Conservation (phyloP, 148 eudicot species). For the Rhododendron ovatum region DNA sequence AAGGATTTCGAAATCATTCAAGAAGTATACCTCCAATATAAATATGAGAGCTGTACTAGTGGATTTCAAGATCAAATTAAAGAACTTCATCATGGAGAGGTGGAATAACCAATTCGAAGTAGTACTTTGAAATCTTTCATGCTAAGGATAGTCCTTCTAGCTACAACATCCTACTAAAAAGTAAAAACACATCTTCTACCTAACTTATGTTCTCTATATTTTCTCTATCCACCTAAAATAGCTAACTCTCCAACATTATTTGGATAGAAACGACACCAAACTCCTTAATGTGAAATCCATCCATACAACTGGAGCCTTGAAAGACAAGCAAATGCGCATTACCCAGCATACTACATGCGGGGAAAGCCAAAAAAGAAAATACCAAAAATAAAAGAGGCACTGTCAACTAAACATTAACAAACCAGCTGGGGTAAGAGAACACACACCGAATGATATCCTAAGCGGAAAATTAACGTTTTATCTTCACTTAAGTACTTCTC, state of each 20-base stretch:
- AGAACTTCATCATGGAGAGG: neutral
- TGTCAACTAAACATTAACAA: neutral
- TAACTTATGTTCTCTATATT: neutral
- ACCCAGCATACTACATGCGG: neutral
- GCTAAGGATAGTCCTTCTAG: neutral
- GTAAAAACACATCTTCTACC: neutral
- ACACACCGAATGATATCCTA: slow-evolving; percentile 89
- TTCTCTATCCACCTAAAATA: neutral
- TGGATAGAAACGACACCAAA: neutral
- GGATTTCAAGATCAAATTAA: neutral
- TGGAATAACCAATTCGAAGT: neutral
- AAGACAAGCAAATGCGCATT: neutral
- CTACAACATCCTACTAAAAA: neutral
- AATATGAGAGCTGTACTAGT: neutral
- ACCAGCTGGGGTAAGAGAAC: neutral
- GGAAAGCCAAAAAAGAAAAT: neutral
- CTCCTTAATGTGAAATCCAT: neutral
- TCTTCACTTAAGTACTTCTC: slow-evolving; percentile 54
- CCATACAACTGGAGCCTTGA: neutral
- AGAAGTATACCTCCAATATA: neutral
- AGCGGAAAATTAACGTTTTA: slow-evolving; percentile 56
- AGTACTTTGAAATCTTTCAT: neutral
- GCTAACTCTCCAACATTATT: neutral
- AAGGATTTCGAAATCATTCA: neutral
- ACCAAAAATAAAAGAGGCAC: neutral